Evolutionary conservation across 2,329 filamentous ascomycete species (phyloP), one percentile per base, ranked within the genome.

Genomic region (Chalara sp.): DNA sequence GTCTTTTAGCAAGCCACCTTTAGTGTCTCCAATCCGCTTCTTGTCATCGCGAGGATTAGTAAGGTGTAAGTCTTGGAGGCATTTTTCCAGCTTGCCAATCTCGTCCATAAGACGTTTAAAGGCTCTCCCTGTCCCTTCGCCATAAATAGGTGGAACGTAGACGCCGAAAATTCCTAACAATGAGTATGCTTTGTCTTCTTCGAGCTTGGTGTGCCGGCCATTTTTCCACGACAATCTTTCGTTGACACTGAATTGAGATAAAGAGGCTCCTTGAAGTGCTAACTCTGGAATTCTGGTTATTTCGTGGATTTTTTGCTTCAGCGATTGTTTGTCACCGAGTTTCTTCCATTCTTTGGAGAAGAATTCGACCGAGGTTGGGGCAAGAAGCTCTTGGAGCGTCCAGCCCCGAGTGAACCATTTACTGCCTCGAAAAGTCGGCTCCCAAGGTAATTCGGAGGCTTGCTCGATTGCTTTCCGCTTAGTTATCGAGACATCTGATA

Each of bases 41-140:
- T n/a, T n/a, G n/a, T n/a, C n/a, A n/a, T n/a, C n/a, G n/a, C n/a
- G n/a, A 31, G 53, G 53, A 50, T 56, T 47, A 21, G 53, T 53
- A 5, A 49, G 7, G 12, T 35, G 48, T 35, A 55, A 43, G 30
- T 55, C 37, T 44, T 44, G 42, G 35, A 39, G 8, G n/a, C 35
- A 39, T 39, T 39, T 39, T n/a, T 39, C 35, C 35, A 39, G 35
- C 35, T 39, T 39, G 35, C 8, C n/a, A 39, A 39, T 39, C 35
- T 39, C 35, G 35, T 39, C 35, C 35, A 39, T 39, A n/a, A 39
- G 35, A 39, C 35, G 35, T 39, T 39, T 39, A n/a, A 39, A 39
- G n/a, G 35, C 35, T n/a, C 35, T n/a, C 35, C 35, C 35, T 8
- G 35, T n/a, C n/a, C n/a, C n/a, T n/a, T n/a, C n/a, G n/a, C n/a